phyloP scores from a whole-genome alignment of 2,329 filamentous ascomycete species.

The Fusarium heterosporum region DNA sequence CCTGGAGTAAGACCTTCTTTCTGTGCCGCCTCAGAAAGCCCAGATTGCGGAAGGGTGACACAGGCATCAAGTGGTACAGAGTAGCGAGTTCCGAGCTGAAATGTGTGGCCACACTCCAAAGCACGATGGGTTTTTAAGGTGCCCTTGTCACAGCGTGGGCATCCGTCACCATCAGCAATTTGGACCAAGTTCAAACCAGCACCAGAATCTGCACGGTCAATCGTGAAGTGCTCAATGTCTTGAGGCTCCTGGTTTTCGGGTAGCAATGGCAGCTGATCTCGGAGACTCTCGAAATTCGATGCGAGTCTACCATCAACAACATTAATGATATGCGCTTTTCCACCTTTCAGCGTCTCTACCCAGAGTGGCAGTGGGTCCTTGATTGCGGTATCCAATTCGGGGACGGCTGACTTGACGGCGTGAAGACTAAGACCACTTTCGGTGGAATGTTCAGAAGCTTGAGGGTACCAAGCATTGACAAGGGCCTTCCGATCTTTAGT shows the following conservation, averaged over 20 bases:
- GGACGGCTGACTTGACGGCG: constrained; percentile 73
- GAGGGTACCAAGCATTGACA: constrained; percentile 76
- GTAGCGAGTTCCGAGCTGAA: constrained; percentile 92
- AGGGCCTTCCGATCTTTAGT: constrained; percentile 75
- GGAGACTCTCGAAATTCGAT: constrained; percentile 42
- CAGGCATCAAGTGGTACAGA: constrained; percentile 77
- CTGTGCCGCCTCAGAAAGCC: constrained; percentile 19
- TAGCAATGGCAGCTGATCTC: constrained; percentile 43
- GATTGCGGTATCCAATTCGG: constrained; percentile 78
- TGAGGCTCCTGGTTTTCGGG: constrained; percentile 28
- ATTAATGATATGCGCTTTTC: constrained; percentile 48
- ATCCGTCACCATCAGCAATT: constrained; percentile 75
- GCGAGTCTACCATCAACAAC: constrained; percentile 52
- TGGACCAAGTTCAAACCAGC: constrained; percentile 70
- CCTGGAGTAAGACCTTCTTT: constrained; percentile 37
- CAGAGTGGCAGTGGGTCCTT: constrained; percentile 68
- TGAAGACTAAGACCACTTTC: constrained; percentile 59
- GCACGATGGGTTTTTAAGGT: constrained; percentile 75
- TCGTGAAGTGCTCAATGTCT: constrained; percentile 35
- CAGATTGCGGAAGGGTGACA: constrained; percentile 58
- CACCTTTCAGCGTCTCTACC: constrained; percentile 52
- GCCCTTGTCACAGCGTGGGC: constrained; percentile 75
- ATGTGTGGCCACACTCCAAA: constrained; percentile 94
- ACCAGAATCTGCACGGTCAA: constrained; percentile 52
- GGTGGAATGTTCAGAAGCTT: constrained; percentile 40